Conservation (phyloP, 441 rosid genomes). For the Arabidopsis hybrid region DNA sequence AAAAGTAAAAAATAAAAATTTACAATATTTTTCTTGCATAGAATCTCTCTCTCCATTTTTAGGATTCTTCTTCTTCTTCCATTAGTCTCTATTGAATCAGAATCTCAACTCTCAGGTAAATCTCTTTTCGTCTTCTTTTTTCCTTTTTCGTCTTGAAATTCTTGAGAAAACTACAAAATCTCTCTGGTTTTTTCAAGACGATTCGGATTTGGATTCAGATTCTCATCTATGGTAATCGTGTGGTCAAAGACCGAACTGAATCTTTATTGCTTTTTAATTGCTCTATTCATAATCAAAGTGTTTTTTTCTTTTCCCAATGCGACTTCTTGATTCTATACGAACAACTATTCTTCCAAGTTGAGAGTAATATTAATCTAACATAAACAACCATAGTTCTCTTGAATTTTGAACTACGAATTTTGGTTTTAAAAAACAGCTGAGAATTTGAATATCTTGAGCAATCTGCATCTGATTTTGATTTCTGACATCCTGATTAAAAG, state of each 20-base stretch:
- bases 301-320: not conserved
- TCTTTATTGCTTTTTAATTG: not conserved
- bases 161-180: constrained; percentile 9
- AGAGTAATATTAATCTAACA: not conserved
- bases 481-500: too few relatives aligned
- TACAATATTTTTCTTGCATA: constrained; percentile 1
- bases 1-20: not conserved
- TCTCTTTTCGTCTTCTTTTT: constrained; percentile 18
- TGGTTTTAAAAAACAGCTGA: not conserved
- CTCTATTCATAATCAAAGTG: not conserved
- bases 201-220: not conserved
- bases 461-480: not conserved
- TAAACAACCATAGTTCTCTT: not conserved
- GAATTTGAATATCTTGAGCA: not conserved
- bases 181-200: constrained; percentile 24
- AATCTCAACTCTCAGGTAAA: constrained; percentile 33
- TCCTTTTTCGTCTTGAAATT: constrained; percentile 13
- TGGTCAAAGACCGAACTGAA: not conserved
- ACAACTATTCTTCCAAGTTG: not conserved
- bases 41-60: constrained; percentile 37
- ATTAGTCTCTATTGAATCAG: constrained; percentile 30
- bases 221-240: not conserved
- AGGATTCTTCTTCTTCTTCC: constrained; percentile 25
- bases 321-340: not conserved
- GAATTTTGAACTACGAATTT: not conserved